phyloP scores from a whole-genome alignment of 306 rosid species.

The Cucurbita argyrosperma region DNA sequence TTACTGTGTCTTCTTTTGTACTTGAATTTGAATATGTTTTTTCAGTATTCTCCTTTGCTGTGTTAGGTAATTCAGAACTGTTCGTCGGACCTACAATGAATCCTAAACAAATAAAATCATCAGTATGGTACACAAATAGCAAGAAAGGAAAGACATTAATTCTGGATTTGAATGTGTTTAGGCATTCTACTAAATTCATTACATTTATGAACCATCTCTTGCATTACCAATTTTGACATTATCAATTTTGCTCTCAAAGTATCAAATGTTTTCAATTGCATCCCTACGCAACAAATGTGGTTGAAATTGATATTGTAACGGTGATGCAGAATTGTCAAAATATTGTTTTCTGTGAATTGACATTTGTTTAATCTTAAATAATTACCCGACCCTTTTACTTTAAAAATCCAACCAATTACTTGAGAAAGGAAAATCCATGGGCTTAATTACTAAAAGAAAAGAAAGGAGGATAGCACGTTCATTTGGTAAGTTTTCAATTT shows the following conservation, averaged over 20 bases:
- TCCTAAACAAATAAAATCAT: neutral
- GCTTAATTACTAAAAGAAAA: neutral
- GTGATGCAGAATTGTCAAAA: neutral
- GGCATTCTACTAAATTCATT: neutral
- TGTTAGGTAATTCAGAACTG: neutral
- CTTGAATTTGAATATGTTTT: conserved; percentile 1
- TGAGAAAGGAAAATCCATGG: neutral
- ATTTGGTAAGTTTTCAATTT: neutral
- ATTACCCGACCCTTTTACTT: neutral
- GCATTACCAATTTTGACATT: neutral
- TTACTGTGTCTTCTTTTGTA: neutral
- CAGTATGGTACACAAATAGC: neutral
- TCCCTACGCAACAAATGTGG: neutral
- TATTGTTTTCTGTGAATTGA: neutral
- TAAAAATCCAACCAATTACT: neutral
- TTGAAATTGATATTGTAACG: neutral
- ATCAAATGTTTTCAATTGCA: neutral
- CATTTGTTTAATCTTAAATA: neutral
- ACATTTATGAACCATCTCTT: neutral
- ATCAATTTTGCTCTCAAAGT: neutral
- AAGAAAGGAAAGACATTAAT: neutral
- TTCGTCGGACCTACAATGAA: neutral
- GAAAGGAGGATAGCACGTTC: neutral
- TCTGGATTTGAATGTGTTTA: neutral
- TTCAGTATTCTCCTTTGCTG: neutral